phyloP scores from a whole-genome alignment of 2,329 filamentous ascomycete species.

The Knoxdaviesia proteae region DNA sequence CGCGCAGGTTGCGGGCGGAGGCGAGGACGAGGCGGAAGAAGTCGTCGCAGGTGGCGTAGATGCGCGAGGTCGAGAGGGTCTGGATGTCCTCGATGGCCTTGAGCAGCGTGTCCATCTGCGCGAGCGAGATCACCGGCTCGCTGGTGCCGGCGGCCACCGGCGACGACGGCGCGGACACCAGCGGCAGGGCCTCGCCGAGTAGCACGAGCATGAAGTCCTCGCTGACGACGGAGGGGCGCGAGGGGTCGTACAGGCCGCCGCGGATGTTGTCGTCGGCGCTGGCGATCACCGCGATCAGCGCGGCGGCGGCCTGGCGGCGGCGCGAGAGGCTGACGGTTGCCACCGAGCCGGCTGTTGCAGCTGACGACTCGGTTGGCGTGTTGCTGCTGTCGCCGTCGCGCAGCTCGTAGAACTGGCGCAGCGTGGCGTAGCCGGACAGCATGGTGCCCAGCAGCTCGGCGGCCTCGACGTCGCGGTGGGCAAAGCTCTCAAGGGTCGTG shows the following conservation, averaged over 20 bases:
- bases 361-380: not conserved
- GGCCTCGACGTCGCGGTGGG: slow-evolving; percentile 56
- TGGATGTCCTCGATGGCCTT: slow-evolving; percentile 64
- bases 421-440: slow-evolving; percentile 78
- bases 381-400: slow-evolving; percentile 31
- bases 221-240: slow-evolving; percentile 63
- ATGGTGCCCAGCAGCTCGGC: slow-evolving; percentile 67
- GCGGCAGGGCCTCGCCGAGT: slow-evolving; percentile 63
- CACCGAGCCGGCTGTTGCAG: slow-evolving; percentile 9
- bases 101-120: slow-evolving; percentile 55
- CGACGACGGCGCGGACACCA: slow-evolving; percentile 29
- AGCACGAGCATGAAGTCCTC: slow-evolving; percentile 72
- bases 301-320: slow-evolving; percentile 48
- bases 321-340: slow-evolving; percentile 27
- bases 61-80: slow-evolving; percentile 43
- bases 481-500: slow-evolving; percentile 48
- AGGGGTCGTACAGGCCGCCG: slow-evolving; percentile 69
- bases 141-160: slow-evolving; percentile 11
- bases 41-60: slow-evolving; percentile 56
- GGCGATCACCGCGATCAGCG: slow-evolving; percentile 63
- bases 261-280: slow-evolving; percentile 81
- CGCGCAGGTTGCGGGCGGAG: slow-evolving; percentile 37
- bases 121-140: slow-evolving; percentile 31
- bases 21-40: slow-evolving; percentile 57
- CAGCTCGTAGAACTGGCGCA: slow-evolving; percentile 79